A percentile compares a stretch with the other conserved stretches of the same genome.
phyloP scores from a whole-genome alignment of 306 rosid species.

The Vicia faba region DNA sequence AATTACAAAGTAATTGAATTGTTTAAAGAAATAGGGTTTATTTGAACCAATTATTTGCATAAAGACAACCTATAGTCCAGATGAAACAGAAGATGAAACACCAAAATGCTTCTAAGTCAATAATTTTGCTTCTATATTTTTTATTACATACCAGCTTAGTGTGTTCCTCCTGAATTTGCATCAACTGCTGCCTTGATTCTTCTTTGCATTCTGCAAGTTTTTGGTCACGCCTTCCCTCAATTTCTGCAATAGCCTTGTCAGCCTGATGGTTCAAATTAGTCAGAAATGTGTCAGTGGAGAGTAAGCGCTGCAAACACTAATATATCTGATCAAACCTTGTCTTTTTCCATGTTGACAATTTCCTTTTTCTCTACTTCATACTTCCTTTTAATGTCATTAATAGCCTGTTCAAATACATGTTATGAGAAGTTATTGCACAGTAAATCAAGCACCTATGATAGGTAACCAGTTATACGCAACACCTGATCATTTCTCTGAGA shows the following conservation, averaged over 20 bases:
- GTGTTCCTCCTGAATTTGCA: constrained; percentile 72
- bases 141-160: constrained; percentile 57
- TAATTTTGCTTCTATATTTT: constrained; percentile 29
- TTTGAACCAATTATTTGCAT: constrained; percentile 23
- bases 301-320: constrained; percentile 32
- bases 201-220: constrained; percentile 67
- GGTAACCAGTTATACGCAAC: constrained; percentile 36
- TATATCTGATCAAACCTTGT: constrained; percentile 65
- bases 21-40: constrained; percentile 13
- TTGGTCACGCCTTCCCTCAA: constrained; percentile 57
- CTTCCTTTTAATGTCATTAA: constrained; percentile 81
- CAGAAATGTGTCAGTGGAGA: constrained; percentile 40
- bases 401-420: constrained; percentile 65
- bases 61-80: constrained; percentile 16
- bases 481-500: constrained; percentile 97
- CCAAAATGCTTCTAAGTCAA: constrained; percentile 28
- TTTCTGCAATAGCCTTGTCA: constrained; percentile 61
- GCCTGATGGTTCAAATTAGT: constrained; percentile 60
- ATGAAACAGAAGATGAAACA: constrained; percentile 20
- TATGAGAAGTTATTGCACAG: constrained; percentile 33
- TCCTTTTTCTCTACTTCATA: constrained; percentile 88
- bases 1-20: constrained; percentile 1
- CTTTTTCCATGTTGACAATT: constrained; percentile 70
- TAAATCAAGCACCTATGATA: constrained; percentile 23
- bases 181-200: constrained; percentile 66